A percentile compares a stretch with the other conserved stretches of the same genome.
phyloP scores from a whole-genome alignment of 345 rosid genomes.

The Schrenkiella parvula region DNA sequence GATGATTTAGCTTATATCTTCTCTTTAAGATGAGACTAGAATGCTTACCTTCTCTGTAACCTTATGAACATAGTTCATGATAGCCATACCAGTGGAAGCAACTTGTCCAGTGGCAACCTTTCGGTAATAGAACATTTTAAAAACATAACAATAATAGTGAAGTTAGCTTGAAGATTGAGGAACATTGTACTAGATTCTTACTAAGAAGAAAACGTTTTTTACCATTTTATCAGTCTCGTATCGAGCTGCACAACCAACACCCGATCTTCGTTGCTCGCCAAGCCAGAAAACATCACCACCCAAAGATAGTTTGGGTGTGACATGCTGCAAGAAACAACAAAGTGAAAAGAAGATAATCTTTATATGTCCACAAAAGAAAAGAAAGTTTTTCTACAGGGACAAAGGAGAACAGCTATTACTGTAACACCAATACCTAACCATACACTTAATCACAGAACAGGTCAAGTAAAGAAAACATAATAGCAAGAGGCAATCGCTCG shows the following conservation, averaged over 20 bases:
- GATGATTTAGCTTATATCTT: background rate
- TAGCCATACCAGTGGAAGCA: slow-evolving; percentile 76
- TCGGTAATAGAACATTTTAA: too few relatives aligned
- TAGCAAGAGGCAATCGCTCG: background rate
- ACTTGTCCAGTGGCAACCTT: slow-evolving; percentile 83
- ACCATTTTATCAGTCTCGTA: slow-evolving; percentile 88
- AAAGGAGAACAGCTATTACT: background rate
- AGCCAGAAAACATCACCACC: slow-evolving; percentile 89
- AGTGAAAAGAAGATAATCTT: too few relatives aligned
- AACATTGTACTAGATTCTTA: too few relatives aligned
- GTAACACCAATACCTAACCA: too few relatives aligned
- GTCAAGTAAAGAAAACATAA: background rate
- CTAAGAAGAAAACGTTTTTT: too few relatives aligned
- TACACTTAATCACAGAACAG: background rate
- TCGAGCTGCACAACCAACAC: slow-evolving; percentile 82
- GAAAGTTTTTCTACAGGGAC: background rate
- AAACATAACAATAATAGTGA: background rate
- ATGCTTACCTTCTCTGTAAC: slow-evolving; percentile 69
- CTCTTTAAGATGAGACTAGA: background rate
- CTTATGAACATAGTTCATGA: slow-evolving; percentile 90
- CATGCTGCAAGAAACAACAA: slow-evolving; percentile 52
- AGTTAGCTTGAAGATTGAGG: background rate
- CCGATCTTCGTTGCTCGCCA: slow-evolving; percentile 74
- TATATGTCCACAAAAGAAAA: too few relatives aligned
- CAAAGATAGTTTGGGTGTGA: slow-evolving; percentile 64